phyloP scores from a whole-genome alignment of 1,284 basidiomycete genomes.

The Sporisorium graminicola region DNA sequence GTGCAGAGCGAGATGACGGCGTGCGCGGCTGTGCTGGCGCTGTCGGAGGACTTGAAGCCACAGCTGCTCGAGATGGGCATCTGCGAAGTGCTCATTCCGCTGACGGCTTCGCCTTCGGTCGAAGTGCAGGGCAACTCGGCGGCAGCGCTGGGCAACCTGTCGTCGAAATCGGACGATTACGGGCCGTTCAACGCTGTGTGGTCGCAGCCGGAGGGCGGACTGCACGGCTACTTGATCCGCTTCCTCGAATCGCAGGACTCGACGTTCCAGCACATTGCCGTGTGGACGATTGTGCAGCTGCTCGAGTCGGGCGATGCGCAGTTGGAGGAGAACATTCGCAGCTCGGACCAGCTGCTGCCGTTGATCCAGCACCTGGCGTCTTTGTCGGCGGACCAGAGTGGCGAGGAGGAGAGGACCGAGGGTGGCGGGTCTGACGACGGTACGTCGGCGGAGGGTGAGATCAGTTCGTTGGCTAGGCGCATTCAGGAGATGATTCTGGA shows the following conservation, averaged over 20 bases:
- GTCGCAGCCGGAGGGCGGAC: conserved; percentile 96
- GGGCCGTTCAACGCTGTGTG: conserved; percentile 97
- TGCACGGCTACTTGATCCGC: conserved; percentile 93
- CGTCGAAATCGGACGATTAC: conserved; percentile 93
- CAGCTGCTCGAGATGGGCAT: conserved; percentile 94
- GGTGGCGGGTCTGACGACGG: conserved; percentile 57
- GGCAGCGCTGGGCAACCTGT: conserved; percentile 95
- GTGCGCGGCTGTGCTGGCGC: conserved; percentile 79
- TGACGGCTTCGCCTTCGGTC: conserved; percentile 94
- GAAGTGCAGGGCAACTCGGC: conserved; percentile 99
- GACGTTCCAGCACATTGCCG: conserved; percentile 99
- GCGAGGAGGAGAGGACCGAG: conserved; percentile 50
- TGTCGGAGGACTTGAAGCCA: conserved; percentile 68
- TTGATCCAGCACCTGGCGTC: conserved; percentile 60
- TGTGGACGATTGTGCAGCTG: conserved; percentile 92
- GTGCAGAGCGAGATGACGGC: conserved; percentile 99
- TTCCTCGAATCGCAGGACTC: conserved; percentile 94
- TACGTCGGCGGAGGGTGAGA: conserved; percentile 64
- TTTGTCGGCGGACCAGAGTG: conserved; percentile 41
- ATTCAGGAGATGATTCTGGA: conserved; percentile 67
- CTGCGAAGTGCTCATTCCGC: conserved; percentile 94
- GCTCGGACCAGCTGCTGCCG: conserved; percentile 60
- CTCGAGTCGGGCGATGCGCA: conserved; percentile 86
- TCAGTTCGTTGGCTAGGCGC: conserved; percentile 58
- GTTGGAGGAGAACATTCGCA: conserved; percentile 68